Base-by-base conservation (phyloP, 2,329 filamentous ascomycete genomes). In the Apiospora aurea region DNA sequence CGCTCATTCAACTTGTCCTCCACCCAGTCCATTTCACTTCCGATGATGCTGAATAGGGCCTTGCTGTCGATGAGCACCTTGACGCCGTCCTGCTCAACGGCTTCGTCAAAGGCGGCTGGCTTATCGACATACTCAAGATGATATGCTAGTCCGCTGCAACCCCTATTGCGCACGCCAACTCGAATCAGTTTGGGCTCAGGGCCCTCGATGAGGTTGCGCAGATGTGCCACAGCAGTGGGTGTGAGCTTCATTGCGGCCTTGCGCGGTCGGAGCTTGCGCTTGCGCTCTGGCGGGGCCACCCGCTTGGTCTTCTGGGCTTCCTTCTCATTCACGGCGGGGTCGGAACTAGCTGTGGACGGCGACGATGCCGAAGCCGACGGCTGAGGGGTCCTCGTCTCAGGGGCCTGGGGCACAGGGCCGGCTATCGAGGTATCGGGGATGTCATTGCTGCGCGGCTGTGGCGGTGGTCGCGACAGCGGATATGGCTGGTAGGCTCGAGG, bases 11-110 rank as follows among this genome's bases (percentile, higher is more conserved):
- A 85, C 85, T 97, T 97, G 78, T 98, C 96, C 83, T 98, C 95
- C 14, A 96, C 88, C 95, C 96, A 99, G 80, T 99, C 96, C 96
- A 99, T 99, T 84, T 98, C 96, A 80, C 93, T 97, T 6, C 96
- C 96, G 78, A 99, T 98, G 70, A 99, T 98, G 82, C 96, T 98
- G 81, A 99, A 95, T 69, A 99, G 85, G 57, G 96, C 96, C 86
- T 98, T 98, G 87, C 94, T 97, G 82, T 99, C 96, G 72, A 99
- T 96, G 81, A 98, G 82, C 46, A 99, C 96, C 83, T 94, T 96
- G 72, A 99, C 96, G 0, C 96, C 96, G 78, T 98, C 96, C 81
- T 99, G 96, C 80, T 97, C 95, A 1, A 99, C 94, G 69, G 92
- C 88, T 82, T 99, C 96, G 78, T 99, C 96, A 78, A 98, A 96